A percentile compares a stretch with the other conserved stretches of the same genome.
Conservation (phyloP, 2,329 filamentous ascomycete species). For the Neopestalotiopsis sp. region DNA sequence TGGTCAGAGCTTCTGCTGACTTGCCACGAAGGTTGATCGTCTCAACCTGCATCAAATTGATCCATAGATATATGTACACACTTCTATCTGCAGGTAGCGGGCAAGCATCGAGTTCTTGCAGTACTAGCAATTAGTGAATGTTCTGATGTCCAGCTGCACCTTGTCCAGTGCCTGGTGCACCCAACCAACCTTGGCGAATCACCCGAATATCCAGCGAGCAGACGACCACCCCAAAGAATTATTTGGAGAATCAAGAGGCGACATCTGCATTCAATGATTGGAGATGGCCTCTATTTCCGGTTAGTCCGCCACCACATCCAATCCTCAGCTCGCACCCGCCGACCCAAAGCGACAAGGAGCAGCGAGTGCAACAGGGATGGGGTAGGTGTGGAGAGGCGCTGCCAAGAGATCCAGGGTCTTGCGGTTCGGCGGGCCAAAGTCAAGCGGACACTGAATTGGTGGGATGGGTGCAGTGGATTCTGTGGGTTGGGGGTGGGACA, state of each 20-base stretch:
- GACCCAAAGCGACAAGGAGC: constrained; percentile 2
- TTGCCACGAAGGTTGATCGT: constrained; percentile 1
- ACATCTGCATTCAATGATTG: background rate
- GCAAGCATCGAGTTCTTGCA: too few species aligned
- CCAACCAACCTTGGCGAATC: too few species aligned
- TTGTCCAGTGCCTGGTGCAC: too few species aligned
- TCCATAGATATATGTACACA: background rate
- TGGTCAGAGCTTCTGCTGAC: background rate
- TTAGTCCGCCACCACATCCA: background rate
- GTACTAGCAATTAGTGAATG: too few species aligned
- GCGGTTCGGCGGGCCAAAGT: background rate
- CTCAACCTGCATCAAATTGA: background rate
- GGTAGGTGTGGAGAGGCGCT: constrained; percentile 11
- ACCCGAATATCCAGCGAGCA: too few species aligned
- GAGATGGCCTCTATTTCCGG: background rate
- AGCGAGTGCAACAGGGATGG: background rate
- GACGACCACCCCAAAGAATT: background rate
- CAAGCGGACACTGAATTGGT: background rate
- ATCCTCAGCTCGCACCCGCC: background rate
- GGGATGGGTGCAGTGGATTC: background rate
- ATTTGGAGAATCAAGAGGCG: background rate
- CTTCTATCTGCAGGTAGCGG: too few species aligned
- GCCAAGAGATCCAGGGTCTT: constrained; percentile 15
- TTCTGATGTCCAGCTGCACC: too few species aligned
- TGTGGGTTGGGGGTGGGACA: constrained; percentile 11